Evolutionary conservation across 148 eudicot species (phyloP).

Genomic region (Linanthus parryae): DNA sequence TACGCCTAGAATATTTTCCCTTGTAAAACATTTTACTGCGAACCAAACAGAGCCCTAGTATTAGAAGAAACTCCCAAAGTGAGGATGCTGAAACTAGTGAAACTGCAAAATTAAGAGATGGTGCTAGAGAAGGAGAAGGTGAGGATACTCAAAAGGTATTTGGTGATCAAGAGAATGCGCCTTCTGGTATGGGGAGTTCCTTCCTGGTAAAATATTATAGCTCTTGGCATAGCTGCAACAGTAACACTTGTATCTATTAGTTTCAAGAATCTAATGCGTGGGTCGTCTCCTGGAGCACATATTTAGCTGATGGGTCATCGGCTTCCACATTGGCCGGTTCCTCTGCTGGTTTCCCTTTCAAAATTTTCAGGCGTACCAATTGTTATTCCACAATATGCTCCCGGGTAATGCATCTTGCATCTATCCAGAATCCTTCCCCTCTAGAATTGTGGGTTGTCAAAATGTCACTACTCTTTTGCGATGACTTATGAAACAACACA

Average conservation of each 20-base stretch:
- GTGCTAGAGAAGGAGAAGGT: conserved; percentile 27
- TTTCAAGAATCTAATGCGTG: conserved; percentile 38
- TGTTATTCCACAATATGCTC: conserved; percentile 77
- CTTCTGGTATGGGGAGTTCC: conserved; percentile 36
- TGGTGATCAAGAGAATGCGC: conserved; percentile 24
- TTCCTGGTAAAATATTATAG: conserved; percentile 61
- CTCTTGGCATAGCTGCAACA: conserved; percentile 64
- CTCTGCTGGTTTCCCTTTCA: conserved; percentile 61
- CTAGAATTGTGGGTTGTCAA: not conserved
- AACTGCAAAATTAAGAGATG: conserved; percentile 23
- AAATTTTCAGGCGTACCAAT: conserved; percentile 65
- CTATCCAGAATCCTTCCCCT: not conserved
- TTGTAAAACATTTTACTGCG: no score
- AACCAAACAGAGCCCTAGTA: no score
- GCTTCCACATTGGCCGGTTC: conserved; percentile 39
- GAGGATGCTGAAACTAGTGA: conserved; percentile 32
- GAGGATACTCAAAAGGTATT: conserved; percentile 23
- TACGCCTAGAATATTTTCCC: no score
- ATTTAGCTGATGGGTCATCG: conserved; percentile 44
- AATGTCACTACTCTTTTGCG: no score
- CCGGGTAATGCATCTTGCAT: conserved; percentile 82
- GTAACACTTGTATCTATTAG: conserved; percentile 51
- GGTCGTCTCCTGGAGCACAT: conserved; percentile 44
- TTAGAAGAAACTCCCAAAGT: conserved; percentile 49
- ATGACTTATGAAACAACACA: no score